Percentiles rank a stretch among this genome's conserved stretches.
phyloP scores from a whole-genome alignment of 2,329 filamentous ascomycete species.

The Coniochaeta pulveracea region DNA sequence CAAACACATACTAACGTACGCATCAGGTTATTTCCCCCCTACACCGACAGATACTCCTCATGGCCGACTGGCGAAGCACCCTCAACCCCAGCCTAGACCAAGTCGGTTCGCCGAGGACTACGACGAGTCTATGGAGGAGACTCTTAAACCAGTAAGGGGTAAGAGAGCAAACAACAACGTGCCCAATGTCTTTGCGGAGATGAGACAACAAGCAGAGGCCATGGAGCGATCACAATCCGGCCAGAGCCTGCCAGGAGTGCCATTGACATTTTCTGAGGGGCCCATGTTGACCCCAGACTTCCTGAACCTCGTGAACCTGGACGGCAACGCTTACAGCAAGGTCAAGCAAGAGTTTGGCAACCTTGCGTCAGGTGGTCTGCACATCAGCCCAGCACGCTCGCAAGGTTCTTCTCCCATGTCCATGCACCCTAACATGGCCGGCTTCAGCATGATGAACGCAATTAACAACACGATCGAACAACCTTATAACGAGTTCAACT shows the following conservation, averaged over 20 bases:
- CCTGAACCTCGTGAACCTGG: conserved; percentile 29
- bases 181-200: conserved; percentile 45
- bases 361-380: conserved; percentile 23
- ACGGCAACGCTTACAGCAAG: conserved; percentile 23
- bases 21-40: conserved; percentile 50
- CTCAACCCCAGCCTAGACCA: conserved; percentile 19
- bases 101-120: conserved; percentile 48
- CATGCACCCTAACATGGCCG: conserved; percentile 35
- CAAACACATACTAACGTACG: neutral
- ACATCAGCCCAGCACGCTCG: conserved; percentile 35
- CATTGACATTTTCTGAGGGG: conserved; percentile 35
- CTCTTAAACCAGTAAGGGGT: conserved; percentile 42
- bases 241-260: conserved; percentile 26
- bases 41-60: conserved; percentile 57
- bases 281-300: conserved; percentile 46
- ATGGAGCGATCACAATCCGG: conserved; percentile 45
- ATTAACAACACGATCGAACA: conserved; percentile 33
- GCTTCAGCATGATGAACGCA: conserved; percentile 22
- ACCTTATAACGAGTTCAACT: conserved; percentile 15
- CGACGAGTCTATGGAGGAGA: conserved; percentile 57
- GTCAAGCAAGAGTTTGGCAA: conserved; percentile 18
- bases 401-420: conserved; percentile 41
- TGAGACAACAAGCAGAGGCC: conserved; percentile 43
- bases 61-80: conserved; percentile 30
- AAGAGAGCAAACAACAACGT: conserved; percentile 25